A percentile compares a stretch with the other conserved stretches of the same genome.
Conservation (phyloP, 805 yeast species). For the Saccharomycopsis capsularis region DNA sequence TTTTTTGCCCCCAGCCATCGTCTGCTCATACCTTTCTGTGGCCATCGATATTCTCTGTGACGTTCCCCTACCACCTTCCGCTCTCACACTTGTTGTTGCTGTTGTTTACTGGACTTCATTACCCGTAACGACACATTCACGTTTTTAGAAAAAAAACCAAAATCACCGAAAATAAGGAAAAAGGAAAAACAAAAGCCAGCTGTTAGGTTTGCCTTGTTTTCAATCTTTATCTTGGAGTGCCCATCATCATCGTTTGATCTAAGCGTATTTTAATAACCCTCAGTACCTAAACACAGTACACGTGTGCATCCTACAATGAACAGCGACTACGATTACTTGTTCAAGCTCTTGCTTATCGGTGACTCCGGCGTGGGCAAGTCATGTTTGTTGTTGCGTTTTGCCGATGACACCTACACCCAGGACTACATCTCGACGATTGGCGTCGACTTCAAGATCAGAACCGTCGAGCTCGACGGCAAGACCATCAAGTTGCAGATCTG, state of each 20-base stretch:
- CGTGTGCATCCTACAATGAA: slow-evolving; percentile 63
- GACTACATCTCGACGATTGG: slow-evolving; percentile 97
- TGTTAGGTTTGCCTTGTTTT: not conserved
- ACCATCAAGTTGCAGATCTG: slow-evolving; percentile 90
- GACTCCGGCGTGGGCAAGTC: slow-evolving; percentile 99
- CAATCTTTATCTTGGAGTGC: not conserved
- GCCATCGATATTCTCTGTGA: too few relatives aligned
- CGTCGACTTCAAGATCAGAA: slow-evolving; percentile 95
- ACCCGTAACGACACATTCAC: too few relatives aligned
- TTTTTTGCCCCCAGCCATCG: not conserved
- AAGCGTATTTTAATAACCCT: too few relatives aligned
- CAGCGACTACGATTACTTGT: slow-evolving; percentile 95
- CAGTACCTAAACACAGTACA: too few relatives aligned
- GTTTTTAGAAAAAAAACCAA: too few relatives aligned
- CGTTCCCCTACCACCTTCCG: too few relatives aligned
- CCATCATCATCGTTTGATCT: not conserved
- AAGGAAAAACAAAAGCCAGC: not conserved
- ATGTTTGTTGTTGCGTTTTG: slow-evolving; percentile 88
- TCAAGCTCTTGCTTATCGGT: slow-evolving; percentile 90
- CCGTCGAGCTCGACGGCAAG: slow-evolving; percentile 88
- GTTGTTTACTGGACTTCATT: too few relatives aligned
- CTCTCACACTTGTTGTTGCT: too few relatives aligned
- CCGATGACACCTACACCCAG: slow-evolving; percentile 95
- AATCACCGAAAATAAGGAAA: too few relatives aligned
- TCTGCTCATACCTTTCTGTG: too few relatives aligned